Evolutionary conservation across 2,329 filamentous ascomycete species (phyloP), one percentile per base, ranked within the genome.

Genomic region (Macrophomina tecta): DNA sequence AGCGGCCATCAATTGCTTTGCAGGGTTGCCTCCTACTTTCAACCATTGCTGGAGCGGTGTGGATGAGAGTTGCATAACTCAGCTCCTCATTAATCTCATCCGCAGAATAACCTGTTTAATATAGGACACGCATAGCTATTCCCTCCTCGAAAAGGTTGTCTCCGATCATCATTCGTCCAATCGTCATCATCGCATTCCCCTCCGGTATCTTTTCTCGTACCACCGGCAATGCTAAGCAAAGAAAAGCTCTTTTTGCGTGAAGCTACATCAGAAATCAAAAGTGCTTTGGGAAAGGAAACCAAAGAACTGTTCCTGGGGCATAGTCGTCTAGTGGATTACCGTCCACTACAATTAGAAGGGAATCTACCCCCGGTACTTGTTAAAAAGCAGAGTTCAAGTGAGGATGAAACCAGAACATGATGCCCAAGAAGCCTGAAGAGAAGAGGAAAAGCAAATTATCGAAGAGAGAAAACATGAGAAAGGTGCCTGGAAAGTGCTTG

Each of bases 71-170:
- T 23, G 23, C 23, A 23, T 23, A 36, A 4, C 40, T 36, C 18
- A 40, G 34, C 32, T 38, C 36, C 36, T 38, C 36, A 52, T 11
- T n/a, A 2, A 16, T 34, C 16, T 18, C 30, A 7, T 18, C 46
- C 46, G 42, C 8, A 11, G 30, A 34, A 46, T 34, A 3, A 23
- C 7, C 16, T 34, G 42, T 9, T 49, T 3, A 23, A 30, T 62
- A 62, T 62, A 38, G 45, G 49, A 62, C 58, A 49, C 42, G 42
- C 55, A 48, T 34, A 61, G 56, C 56, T 36, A 34, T 5, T 51
- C 23, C 48, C 40, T 18, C 8, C 12, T 16, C 6, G 11, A 14
- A 49, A 23, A 49, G 48, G 12, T 38, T 30, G 11, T 48, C 34
- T 9, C 28, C 8, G 11, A 18, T 51, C 58, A 62, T 62, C 46